Base-by-base conservation (phyloP, 176 grass and related monocot genomes). In the Saccharum spontaneum region DNA sequence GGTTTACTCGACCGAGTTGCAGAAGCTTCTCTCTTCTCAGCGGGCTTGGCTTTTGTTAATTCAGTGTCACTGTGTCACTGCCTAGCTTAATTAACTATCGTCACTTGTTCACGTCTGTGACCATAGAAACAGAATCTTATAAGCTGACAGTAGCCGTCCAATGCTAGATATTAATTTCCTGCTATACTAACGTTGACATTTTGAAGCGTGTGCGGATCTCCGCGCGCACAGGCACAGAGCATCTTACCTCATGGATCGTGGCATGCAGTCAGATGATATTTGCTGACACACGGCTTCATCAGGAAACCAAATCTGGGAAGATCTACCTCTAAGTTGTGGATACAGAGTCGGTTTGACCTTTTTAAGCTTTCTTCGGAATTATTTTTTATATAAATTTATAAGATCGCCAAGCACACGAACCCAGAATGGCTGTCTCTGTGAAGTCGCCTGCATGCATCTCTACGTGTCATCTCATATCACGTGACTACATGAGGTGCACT, bases 231-330 rank as follows among this genome's bases (percentile, higher is more conserved):
- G 37, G 44, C 30, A 28, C n/a, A 63, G 52, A 33, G 78, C 48
- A 82, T 80, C 84, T 80, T 73, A 20, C 66, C 65, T 81, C n/a
- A 63, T 52, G 36, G 33, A 49, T 67, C 15, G 76, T 11, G 77
- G 22, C 50, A 54, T 54, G 57, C 33, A 36, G 18, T 31, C 37
- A 45, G 31, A 16, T 64, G 15, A 31, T n/a, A 52, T 3, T 52
- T 78, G 18, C 17, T 88, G 66, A 61, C 59, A 60, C 59, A 54
- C 20, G 65, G 61, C 74, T 15, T 5, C 3, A 45, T 31, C 34
- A 30, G 15, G 7, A 59, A 67, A 36, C 8, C 52, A 73, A 63
- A 52, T 10, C 69, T 73, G 28, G 36, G 11, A 41, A 59, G 66
- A 46, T 62, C 13, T 78, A 78, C 20, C 78, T 38, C 26, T 65